Base-by-base conservation (phyloP, 768 basidiomycete genomes). In the Amanita molliuscula region DNA sequence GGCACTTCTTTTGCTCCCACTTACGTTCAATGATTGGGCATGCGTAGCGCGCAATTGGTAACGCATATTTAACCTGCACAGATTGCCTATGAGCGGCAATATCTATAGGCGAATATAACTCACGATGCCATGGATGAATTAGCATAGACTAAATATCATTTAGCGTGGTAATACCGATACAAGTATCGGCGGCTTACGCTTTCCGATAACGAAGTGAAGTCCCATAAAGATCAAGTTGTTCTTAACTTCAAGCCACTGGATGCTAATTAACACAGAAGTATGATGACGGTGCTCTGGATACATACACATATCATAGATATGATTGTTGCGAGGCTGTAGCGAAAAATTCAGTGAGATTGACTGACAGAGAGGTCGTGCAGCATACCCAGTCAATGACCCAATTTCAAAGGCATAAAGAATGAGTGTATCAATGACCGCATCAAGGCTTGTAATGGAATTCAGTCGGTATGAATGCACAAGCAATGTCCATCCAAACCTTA, bases 281-380 rank as follows among this genome's bases (percentile, higher is more conserved):
- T 41, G 9, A 31, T 13, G 26, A 34, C 8, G 28, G 31, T n/a
- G 28, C 6, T 38, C 29, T 6, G 6, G 9, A 3, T 9, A 64
- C 71, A 44, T 55, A 76, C 75, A 45, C 71, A 75, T n/a, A 75
- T 63, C 73, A 77, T 70, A 2, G 75, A 72, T 16, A 72, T 59
- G 3, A 73, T 64, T 1, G 74, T 75, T 10, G 69, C 73, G 15
- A 71, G 67, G 36, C 69, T 71, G 45, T 31, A 18, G 1, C 18
- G 31, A 15, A 23, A 7, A 11, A 26, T 4, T 31, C 11, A 31
- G 35, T 23, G 38, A 15, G 15, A 36, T 18, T 16, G 34, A 16
- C 21, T 9, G 43, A 6, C 18, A 21, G 13, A n/a, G 10, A 11
- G 16, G 8, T 26, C 20, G 15, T 34, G 35, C n/a, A 25, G 9